Base-by-base conservation (phyloP, 176 grass and related monocot genomes). In the Triticum urartu region DNA sequence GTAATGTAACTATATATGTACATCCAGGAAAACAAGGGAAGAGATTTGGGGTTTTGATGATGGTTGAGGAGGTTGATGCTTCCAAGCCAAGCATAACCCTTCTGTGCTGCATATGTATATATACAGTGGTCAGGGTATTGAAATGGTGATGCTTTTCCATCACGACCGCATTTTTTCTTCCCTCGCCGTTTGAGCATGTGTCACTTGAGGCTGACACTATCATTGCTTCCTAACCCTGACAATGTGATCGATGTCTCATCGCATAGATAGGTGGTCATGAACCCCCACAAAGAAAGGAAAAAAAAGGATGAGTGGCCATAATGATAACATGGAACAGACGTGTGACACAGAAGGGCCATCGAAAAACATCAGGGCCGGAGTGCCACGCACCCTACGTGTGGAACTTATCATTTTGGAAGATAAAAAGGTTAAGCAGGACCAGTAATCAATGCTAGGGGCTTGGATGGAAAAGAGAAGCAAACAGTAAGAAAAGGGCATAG, bases 61-160 rank as follows among this genome's bases (percentile, higher is more conserved):
- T 45, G 3, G 80, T 79, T 75, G 59, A 59, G 12, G 61, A 56
- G 12, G 32, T 34, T 65, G 72, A 87, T 79, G 80, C 74, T 83
- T 87, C 24, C 89, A 90, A 90, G 89, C 30, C 79, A 87, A 34
- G 36, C 11, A 76, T 33, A 47, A 17, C 65, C 67, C 35, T 68
- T 47, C 11, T 47, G 43, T 47, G 43, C 7, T 50, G 45, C 35
- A 33, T 50, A 26, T 68, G 30, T 18, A 9, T 68, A 11, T 17
- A 13, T 68, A 12, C 21, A 39, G 11, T 79, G 28, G 40, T 79
- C 12, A 64, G 48, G 3, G 9, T 42, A 58, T 64, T 67, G 33
- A 75, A 35, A 58, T 34, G 33, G 5, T 64, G 43, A 42, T 33
- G 52, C 0, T 39, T 64, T 54, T 64, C 45, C 6, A 30, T 75